phyloP scores from a whole-genome alignment of 495 filamentous ascomycete genomes.

The Penicillium soppii region DNA sequence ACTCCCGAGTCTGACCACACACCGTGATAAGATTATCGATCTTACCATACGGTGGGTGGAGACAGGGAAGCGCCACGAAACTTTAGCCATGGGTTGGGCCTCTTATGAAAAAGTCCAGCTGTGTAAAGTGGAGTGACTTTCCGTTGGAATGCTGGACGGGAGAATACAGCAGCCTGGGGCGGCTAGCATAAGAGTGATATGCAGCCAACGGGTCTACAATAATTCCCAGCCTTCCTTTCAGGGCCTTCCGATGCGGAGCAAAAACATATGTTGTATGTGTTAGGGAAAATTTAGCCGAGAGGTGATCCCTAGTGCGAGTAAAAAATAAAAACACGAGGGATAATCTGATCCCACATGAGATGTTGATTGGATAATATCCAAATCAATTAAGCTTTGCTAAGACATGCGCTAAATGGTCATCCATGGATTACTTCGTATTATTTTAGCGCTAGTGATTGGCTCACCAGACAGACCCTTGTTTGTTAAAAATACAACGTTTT shows the following conservation, averaged over 20 bases:
- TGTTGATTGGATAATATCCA: neutral
- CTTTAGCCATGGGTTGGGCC: neutral
- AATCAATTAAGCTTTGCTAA: conserved; percentile 18
- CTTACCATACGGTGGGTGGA: conserved; percentile 4
- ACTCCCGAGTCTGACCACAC: conserved; percentile 2
- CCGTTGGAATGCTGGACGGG: neutral
- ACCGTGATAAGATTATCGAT: conserved; percentile 25
- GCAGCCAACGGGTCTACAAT: neutral
- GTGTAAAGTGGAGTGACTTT: neutral
- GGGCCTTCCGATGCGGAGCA: neutral
- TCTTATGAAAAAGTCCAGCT: neutral
- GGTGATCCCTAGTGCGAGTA: neutral
- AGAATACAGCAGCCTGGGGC: neutral
- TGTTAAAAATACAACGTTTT: conserved; percentile 3
- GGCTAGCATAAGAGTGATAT: neutral
- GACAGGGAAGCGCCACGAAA: neutral
- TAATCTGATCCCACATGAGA: conserved; percentile 8
- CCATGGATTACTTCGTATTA: neutral
- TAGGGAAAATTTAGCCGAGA: neutral
- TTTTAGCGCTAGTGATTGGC: neutral
- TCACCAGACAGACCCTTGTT: neutral
- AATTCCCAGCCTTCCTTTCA: neutral
- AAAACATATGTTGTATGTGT: neutral
- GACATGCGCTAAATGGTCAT: conserved; percentile 1
- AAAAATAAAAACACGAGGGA: neutral